Evolutionary conservation across 2,329 filamentous ascomycete genomes (phyloP).

Genomic region (Colletotrichum endophyticum): DNA sequence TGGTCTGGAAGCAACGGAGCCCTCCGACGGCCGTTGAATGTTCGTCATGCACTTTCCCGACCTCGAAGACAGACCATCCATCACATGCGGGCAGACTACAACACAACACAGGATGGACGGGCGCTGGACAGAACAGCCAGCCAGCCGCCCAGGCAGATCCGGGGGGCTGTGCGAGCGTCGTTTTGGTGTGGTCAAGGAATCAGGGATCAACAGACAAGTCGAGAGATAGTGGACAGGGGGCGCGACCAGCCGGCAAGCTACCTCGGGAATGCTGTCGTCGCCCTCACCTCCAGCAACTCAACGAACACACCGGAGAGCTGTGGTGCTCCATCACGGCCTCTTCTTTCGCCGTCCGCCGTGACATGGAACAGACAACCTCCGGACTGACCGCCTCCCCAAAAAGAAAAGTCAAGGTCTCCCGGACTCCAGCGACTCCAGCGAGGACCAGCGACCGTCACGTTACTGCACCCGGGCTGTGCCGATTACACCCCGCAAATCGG

Average conservation of each 20-base stretch:
- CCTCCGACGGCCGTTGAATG: not conserved
- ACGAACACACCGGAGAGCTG: not conserved
- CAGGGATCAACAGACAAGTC: slow-evolving; percentile 4
- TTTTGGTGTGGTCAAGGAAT: not conserved
- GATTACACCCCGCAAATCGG: slow-evolving; percentile 18
- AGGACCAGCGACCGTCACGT: not conserved
- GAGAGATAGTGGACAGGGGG: not conserved
- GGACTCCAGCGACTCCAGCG: not conserved
- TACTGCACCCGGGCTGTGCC: slow-evolving; percentile 19
- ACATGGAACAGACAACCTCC: not conserved
- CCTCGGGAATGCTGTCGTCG: not conserved
- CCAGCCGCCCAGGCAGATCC: not conserved
- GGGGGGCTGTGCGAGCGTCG: not conserved
- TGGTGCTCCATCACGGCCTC: not conserved
- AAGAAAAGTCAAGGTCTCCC: not conserved
- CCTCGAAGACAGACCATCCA: not conserved
- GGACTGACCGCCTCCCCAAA: not conserved
- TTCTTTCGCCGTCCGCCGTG: not conserved
- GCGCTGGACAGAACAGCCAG: not conserved
- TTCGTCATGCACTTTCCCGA: not conserved
- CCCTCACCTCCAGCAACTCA: not conserved
- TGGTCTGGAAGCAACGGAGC: not conserved
- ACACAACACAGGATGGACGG: not conserved
- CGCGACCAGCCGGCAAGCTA: not conserved
- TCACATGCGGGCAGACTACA: not conserved